Evolutionary conservation across 192 early-diverging fungal genomes (phyloP), one percentile per base, ranked within the genome.

Genomic region (Rhizophagus sp.): DNA sequence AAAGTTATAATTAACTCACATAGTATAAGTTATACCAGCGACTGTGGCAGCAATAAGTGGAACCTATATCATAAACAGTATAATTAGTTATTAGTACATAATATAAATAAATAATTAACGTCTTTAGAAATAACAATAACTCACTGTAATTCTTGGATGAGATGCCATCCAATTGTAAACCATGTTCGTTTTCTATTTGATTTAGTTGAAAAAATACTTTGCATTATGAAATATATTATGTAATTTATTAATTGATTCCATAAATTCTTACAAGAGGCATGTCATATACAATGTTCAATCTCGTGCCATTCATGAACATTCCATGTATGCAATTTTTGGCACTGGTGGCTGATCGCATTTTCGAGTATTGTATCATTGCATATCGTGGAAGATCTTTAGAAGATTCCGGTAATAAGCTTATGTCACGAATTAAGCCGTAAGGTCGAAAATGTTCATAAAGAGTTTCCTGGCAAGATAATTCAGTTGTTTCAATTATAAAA

Each of bases 251-350:
- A 65, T 49, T 57, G 17, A 57, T 24, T 84, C 33, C 8, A 68
- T 74, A 68, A 25, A 50, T 62, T 11, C 47, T 81, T 81, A 86
- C 85, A 68, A 90, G 47, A 49, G 87, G 86, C 34, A 83, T 82
- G 52, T 93, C 91, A 81, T 91, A 96, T 15, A 86, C 82, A 34
- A 93, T 85, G 41, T 81, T 82, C 36, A 94, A 76, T 41, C 86
- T 81, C 0, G 97, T 95, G 4, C 84, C 88, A 27, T 91, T 88
- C 63, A 98, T 83, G 4, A 87, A 80, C 70, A 92, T 80, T n/a
- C 96, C 96, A 79, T 99, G 94, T 49, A 97, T 84, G 85, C 98
- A 99, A 79, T 96, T 96, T 44, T 93, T 89, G 7, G 98, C 98
- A 73, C 93, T 93, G 2, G 97, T 95, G n/a, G 98, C 96, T 0